Percentiles rank a stretch among this genome's conserved stretches.
phyloP scores from a whole-genome alignment of 495 filamentous ascomycete species.

The Oidiodendron maius region DNA sequence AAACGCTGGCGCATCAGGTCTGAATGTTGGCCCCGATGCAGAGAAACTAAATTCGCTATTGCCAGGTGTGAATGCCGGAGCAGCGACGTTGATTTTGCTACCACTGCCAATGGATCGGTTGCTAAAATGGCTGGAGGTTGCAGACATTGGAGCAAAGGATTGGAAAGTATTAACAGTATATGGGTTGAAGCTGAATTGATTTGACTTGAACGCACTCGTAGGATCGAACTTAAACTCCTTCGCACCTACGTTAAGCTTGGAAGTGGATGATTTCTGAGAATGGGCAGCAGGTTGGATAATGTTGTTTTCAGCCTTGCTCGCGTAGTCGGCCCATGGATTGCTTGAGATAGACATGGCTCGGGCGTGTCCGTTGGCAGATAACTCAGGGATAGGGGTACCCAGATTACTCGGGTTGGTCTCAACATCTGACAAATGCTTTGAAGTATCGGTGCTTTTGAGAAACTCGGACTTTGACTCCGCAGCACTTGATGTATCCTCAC shows the following conservation, averaged over 20 bases:
- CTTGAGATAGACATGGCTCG: constrained; percentile 15
- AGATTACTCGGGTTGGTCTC: constrained; percentile 73
- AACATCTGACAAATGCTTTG: constrained; percentile 54
- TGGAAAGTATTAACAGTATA: constrained; percentile 53
- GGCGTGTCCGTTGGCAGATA: constrained; percentile 10
- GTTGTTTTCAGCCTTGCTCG: constrained; percentile 7
- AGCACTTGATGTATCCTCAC: constrained; percentile 18
- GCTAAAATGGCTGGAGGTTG: constrained; percentile 19
- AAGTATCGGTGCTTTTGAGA: constrained; percentile 14
- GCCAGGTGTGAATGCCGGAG: constrained; percentile 66
- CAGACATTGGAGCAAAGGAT: constrained; percentile 18
- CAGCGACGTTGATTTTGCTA: constrained; percentile 58
- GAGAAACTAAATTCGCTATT: constrained; percentile 71
- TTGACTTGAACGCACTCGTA: constrained; percentile 52
- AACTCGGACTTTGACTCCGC: constrained; percentile 14
- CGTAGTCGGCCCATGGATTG: constrained; percentile 22
- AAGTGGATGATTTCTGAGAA: constrained; percentile 58
- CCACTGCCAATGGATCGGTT: constrained; percentile 14
- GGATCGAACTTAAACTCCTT: constrained; percentile 84
- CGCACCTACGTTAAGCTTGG: constrained; percentile 80
- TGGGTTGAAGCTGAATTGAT: constrained; percentile 47
- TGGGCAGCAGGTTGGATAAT: constrained; percentile 1
- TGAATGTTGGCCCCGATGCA: constrained; percentile 60
- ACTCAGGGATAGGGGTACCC: constrained; percentile 49
- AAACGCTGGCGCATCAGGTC: constrained; percentile 76